Evolutionary conservation across 2,329 filamentous ascomycete species (phyloP), one percentile per base, ranked within the genome.

Genomic region (Sphaceloma murrayae): DNA sequence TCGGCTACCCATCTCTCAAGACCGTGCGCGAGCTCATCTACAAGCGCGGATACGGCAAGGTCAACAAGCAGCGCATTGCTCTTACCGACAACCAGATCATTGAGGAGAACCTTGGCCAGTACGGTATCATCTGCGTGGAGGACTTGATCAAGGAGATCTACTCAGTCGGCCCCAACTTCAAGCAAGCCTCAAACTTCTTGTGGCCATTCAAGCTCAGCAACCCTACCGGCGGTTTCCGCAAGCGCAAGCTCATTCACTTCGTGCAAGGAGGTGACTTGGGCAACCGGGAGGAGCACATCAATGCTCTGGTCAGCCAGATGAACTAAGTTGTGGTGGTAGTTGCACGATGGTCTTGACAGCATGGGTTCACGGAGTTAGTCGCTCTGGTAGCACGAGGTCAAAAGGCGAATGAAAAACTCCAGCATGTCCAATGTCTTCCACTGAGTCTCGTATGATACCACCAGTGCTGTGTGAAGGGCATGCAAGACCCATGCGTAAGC

Each of bases 121-220:
- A 87, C 74, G 91, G 88, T 69, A 95, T 98, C 63, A 86, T 98
- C 75, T 98, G 91, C 67, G 86, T 96, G 69, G 91, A 98, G 76
- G 91, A 98, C 73, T 74, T 98, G 58, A 88, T 98, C 70, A 91
- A 98, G 78, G 91, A 98, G 78, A 94, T 94, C 74, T 89, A 80
- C 79, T 94, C 88, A 49, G 91, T 96, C 57, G 89, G 91, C 66
- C 89, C 89, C 75, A 96, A 96, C 82, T 70, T 71, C 84, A 96
- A 95, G 82, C 88, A 95, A 76, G 87, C 85, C 62, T 79, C 82
- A 75, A 98, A 96, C 83, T 96, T 96, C 81, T 74, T 96, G 58
- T 98, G 91, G 91, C 91, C 91, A 66, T 98, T 98, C 82, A 96
- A 98, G 84, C 84, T 98, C 58, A 87, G 80, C 79, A 95, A 94